phyloP scores from a whole-genome alignment of 2,329 filamentous ascomycete genomes.

The Sarocladiaceae sp. region DNA sequence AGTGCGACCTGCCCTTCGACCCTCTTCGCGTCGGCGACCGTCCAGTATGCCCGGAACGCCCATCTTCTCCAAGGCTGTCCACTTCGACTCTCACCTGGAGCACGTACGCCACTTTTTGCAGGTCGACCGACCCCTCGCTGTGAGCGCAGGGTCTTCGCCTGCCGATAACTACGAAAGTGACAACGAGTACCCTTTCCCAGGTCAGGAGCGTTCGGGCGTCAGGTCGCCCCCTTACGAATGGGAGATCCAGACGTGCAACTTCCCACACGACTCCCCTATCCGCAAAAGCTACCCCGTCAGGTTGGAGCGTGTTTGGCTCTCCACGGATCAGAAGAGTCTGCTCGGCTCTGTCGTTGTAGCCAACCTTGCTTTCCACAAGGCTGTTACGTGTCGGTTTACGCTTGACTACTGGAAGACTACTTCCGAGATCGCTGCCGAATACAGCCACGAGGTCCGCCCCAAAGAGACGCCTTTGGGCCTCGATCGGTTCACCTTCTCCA shows the following conservation, averaged over 20 bases:
- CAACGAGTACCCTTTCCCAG: constrained; percentile 79
- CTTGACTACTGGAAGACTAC: constrained; percentile 99
- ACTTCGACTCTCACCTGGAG: constrained; percentile 95
- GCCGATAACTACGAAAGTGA: constrained; percentile 80
- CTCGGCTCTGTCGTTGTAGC: constrained; percentile 79
- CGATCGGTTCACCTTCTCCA: constrained; percentile 90
- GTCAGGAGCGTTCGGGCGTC: constrained; percentile 30
- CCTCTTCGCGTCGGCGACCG: constrained; percentile 68
- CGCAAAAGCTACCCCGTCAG: constrained; percentile 66
- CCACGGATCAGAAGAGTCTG: constrained; percentile 79
- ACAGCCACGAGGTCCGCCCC: constrained; percentile 69
- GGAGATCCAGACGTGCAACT: constrained; percentile 83
- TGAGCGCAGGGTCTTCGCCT: constrained; percentile 90
- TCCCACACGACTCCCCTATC: constrained; percentile 53
- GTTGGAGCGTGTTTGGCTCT: constrained; percentile 83
- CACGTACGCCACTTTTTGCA: constrained; percentile 95
- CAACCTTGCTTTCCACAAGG: constrained; percentile 87
- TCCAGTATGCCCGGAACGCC: constrained; percentile 98
- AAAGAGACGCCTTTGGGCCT: constrained; percentile 62
- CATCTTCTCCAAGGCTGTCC: constrained; percentile 93
- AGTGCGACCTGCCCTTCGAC: constrained; percentile 84
- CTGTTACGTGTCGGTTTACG: constrained; percentile 88
- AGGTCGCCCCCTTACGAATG: constrained; percentile 65
- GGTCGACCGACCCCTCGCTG: constrained; percentile 89
- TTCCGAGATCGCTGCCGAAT: constrained; percentile 90